A percentile compares a stretch with the other conserved stretches of the same genome.
phyloP scores from a whole-genome alignment of 495 filamentous ascomycete species.

The Cenococcum geophilum region DNA sequence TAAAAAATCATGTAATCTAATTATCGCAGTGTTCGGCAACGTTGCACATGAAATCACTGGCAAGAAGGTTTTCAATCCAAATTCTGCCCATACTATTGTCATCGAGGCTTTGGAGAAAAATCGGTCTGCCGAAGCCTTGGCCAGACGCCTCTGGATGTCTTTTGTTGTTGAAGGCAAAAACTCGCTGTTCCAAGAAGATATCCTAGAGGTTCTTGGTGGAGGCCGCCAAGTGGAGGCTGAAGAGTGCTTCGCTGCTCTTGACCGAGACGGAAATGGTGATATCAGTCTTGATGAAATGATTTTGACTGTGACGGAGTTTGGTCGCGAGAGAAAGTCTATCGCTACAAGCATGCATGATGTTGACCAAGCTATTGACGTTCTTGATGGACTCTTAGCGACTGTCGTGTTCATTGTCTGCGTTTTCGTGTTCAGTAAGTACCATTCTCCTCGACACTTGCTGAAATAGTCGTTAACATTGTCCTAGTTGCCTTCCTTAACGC shows the following conservation, averaged over 20 bases:
- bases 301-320: conserved; percentile 73
- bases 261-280: conserved; percentile 86
- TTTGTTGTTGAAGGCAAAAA: conserved; percentile 89
- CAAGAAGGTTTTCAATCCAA: conserved; percentile 88
- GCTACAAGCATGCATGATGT: conserved; percentile 93
- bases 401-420: conserved; percentile 74
- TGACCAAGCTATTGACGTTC: conserved; percentile 83
- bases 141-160: conserved; percentile 93
- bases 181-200: conserved; percentile 69
- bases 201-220: conserved; percentile 77
- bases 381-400: conserved; percentile 75
- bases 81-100: conserved; percentile 79
- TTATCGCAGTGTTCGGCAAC: conserved; percentile 62
- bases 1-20: too few species aligned
- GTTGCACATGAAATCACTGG: conserved; percentile 90
- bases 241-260: conserved; percentile 72
- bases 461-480: conserved; percentile 29
- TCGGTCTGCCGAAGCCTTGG: conserved; percentile 77
- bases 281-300: conserved; percentile 95
- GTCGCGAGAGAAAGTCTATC: conserved; percentile 77
- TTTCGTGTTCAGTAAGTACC: conserved; percentile 69
- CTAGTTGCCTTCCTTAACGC: conserved; percentile 74
- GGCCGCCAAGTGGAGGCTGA: conserved; percentile 66
- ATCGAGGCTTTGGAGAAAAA: conserved; percentile 81
- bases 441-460: not conserved